phyloP scores from a whole-genome alignment of 2,329 filamentous ascomycete species.

The Pleomassaria siparia region DNA sequence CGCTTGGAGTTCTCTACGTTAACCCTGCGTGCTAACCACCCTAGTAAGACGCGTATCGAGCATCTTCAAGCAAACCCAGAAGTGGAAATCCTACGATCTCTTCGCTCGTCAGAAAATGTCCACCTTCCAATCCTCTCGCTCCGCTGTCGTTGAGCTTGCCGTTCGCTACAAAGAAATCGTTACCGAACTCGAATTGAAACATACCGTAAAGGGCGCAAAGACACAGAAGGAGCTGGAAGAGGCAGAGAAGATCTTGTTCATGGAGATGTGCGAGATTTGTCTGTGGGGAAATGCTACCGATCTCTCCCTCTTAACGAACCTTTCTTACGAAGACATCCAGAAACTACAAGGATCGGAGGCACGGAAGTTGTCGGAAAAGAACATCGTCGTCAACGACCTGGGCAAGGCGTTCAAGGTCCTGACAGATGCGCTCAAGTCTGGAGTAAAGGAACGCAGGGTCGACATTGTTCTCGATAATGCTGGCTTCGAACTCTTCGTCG shows the following conservation, averaged over 20 bases:
- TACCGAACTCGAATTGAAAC: slow-evolving; percentile 62
- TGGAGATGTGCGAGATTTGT: slow-evolving; percentile 94
- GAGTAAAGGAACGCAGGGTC: slow-evolving; percentile 69
- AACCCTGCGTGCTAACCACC: slow-evolving; percentile 16
- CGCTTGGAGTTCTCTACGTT: neutral
- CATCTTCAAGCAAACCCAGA: slow-evolving; percentile 71
- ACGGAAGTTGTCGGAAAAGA: slow-evolving; percentile 82
- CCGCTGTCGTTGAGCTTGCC: slow-evolving; percentile 80
- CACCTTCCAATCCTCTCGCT: slow-evolving; percentile 88
- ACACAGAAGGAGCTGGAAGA: slow-evolving; percentile 59
- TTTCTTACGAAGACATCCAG: slow-evolving; percentile 95
- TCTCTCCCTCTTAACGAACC: slow-evolving; percentile 82
- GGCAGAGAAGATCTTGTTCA: slow-evolving; percentile 77
- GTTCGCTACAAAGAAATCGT: slow-evolving; percentile 75
- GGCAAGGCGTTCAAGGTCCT: slow-evolving; percentile 69
- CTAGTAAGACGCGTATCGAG: slow-evolving; percentile 72
- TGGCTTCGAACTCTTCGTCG: slow-evolving; percentile 95
- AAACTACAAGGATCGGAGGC: slow-evolving; percentile 90
- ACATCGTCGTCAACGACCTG: slow-evolving; percentile 89
- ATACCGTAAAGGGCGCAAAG: slow-evolving; percentile 45
- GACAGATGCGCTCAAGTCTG: slow-evolving; percentile 63
- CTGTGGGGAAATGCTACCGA: slow-evolving; percentile 98
- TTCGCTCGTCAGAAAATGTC: slow-evolving; percentile 88
- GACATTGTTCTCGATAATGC: slow-evolving; percentile 97
- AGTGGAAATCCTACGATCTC: slow-evolving; percentile 90